phyloP scores from a whole-genome alignment of 805 yeast species.

The Kluyveromyces siamensis region DNA sequence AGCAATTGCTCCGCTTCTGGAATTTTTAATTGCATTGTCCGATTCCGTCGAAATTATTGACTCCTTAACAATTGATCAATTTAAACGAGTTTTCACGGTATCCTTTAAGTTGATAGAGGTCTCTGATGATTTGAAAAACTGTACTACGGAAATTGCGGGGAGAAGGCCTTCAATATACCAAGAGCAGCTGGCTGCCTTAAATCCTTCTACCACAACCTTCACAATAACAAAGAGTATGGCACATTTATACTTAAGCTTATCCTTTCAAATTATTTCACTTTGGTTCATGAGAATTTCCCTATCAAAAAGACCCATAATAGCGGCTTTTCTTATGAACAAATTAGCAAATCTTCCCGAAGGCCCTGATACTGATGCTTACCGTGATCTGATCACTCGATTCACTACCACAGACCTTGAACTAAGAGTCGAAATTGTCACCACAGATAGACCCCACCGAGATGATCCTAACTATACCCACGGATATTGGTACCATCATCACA shows the following conservation, averaged over 20 bases:
- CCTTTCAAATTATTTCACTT: constrained; percentile 57
- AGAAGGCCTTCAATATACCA: constrained; percentile 12
- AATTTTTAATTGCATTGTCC: constrained; percentile 59
- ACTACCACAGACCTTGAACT: constrained; percentile 56
- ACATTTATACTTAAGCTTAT: constrained; percentile 51
- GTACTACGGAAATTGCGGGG: constrained; percentile 7
- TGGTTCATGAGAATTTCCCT: constrained; percentile 64
- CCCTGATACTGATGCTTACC: constrained; percentile 49
- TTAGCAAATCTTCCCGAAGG: constrained; percentile 31
- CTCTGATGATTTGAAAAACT: constrained; percentile 40
- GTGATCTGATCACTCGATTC: constrained; percentile 62
- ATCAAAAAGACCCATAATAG: constrained; percentile 47
- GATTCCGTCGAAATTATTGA: constrained; percentile 59
- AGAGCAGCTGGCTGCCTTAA: constrained; percentile 43
- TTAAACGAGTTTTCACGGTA: constrained; percentile 71
- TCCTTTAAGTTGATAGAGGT: constrained; percentile 73
- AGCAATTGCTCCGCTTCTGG: constrained; percentile 66
- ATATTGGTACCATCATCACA: constrained; percentile 55
- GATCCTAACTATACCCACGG: constrained; percentile 19
- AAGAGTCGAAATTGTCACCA: constrained; percentile 28
- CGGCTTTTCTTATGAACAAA: constrained; percentile 55
- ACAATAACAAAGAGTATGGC: constrained; percentile 44
- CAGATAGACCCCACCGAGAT: constrained; percentile 19
- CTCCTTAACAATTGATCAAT: constrained; percentile 69
- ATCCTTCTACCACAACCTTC: constrained; percentile 43